These are phyloP conservation scores for Macrolepiota dolichaula DNA, from an alignment of 768 basidiomycete species.

Conservation along the genomic window DNA sequence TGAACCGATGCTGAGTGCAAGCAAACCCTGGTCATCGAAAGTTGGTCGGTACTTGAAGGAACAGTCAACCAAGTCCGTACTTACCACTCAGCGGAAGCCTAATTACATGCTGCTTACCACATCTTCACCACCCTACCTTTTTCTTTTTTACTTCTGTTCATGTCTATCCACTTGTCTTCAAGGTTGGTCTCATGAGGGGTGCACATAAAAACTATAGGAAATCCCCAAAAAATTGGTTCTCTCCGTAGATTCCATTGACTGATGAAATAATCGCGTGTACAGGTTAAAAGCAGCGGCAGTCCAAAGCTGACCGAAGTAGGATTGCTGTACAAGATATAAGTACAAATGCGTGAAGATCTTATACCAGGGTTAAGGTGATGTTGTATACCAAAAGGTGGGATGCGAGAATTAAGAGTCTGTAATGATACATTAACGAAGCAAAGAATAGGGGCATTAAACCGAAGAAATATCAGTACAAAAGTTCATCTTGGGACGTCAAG, in stretches of 20 bases:
- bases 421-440: neutral
- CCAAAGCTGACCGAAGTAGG: neutral
- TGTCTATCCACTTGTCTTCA: too few relatives aligned
- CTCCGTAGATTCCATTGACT: too few relatives aligned
- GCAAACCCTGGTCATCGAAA: too few relatives aligned
- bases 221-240: too few relatives aligned
- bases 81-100: neutral
- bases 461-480: neutral
- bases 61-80: neutral
- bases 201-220: too few relatives aligned
- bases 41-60: too few relatives aligned
- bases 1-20: too few relatives aligned
- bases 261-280: neutral
- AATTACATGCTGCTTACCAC: too few relatives aligned
- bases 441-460: neutral
- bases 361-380: too few relatives aligned
- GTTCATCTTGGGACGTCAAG: neutral
- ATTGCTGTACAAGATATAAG: neutral
- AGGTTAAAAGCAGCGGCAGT: constrained; percentile 2
- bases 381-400: neutral
- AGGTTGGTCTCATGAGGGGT: too few relatives aligned
- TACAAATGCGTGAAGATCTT: constrained; percentile 2
- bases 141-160: too few relatives aligned
- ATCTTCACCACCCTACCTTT: too few relatives aligned
- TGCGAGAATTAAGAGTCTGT: neutral